phyloP scores from a whole-genome alignment of 345 rosid species.

The Citropsis articulata region DNA sequence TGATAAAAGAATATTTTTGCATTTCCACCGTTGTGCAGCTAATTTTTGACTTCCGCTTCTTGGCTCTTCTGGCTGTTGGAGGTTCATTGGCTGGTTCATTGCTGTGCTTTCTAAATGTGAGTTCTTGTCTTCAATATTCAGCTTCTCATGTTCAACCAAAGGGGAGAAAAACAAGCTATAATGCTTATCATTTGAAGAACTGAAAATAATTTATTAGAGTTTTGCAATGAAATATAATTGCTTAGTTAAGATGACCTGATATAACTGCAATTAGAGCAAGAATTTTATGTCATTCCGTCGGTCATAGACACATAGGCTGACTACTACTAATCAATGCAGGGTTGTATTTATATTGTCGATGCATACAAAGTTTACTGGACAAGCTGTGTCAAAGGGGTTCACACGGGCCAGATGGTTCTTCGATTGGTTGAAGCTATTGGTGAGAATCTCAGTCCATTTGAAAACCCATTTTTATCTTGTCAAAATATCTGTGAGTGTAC shows the following conservation, averaged over 20 bases:
- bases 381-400: conserved; percentile 73
- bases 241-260: neutral
- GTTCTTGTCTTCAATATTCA: conserved; percentile 1
- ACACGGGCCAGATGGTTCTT: conserved; percentile 85
- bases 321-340: conserved; percentile 35
- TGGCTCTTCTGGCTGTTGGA: conserved; percentile 78
- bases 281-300: neutral
- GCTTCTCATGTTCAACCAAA: neutral
- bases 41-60: conserved; percentile 87
- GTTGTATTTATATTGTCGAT: conserved; percentile 68
- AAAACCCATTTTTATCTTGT: neutral
- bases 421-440: conserved; percentile 92
- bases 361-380: conserved; percentile 88
- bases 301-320: neutral
- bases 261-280: neutral
- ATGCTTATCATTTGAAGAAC: neutral
- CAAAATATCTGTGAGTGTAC: neutral
- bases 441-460: conserved; percentile 22
- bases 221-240: neutral
- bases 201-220: neutral
- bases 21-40: conserved; percentile 36
- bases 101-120: conserved; percentile 88
- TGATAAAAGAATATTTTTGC: neutral
- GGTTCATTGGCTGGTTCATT: conserved; percentile 88
- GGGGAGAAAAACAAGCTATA: too few species aligned